Percentiles rank a stretch among this genome's conserved stretches.
Evolutionary conservation across 768 basidiomycete genomes (phyloP).

Genomic region (Cyclocybe cylindracea): DNA sequence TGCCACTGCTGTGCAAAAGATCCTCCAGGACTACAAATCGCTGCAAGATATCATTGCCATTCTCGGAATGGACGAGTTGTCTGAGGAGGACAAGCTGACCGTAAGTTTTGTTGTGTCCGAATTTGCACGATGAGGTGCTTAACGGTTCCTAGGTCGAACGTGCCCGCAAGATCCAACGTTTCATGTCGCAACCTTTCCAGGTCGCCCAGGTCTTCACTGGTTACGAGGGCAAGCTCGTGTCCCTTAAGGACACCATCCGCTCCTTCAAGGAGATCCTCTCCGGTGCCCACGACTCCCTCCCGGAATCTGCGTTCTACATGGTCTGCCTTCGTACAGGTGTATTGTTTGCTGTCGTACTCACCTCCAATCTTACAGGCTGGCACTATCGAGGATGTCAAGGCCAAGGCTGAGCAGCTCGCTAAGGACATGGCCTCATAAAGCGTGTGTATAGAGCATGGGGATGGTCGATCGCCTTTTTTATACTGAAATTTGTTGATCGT

Average conservation of each 20-base stretch:
- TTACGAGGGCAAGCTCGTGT: slow-evolving; percentile 96
- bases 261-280: slow-evolving; percentile 98
- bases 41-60: slow-evolving; percentile 99
- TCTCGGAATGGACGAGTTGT: slow-evolving; percentile 99
- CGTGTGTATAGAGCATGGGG: slow-evolving; percentile 5
- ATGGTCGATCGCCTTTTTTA: slow-evolving; percentile 9
- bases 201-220: slow-evolving; percentile 99
- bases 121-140: neutral
- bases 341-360: slow-evolving; percentile 3
- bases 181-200: slow-evolving; percentile 99
- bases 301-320: slow-evolving; percentile 99
- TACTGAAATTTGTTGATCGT: slow-evolving; percentile 16
- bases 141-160: slow-evolving; percentile 76
- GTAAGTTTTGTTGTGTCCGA: slow-evolving; percentile 44
- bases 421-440: slow-evolving; percentile 83
- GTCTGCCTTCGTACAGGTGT: slow-evolving; percentile 30
- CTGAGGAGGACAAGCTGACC: slow-evolving; percentile 99
- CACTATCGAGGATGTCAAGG: slow-evolving; percentile 95
- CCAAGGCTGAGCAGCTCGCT: slow-evolving; percentile 95
- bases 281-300: slow-evolving; percentile 84
- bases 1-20: slow-evolving; percentile 96
- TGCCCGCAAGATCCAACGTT: slow-evolving; percentile 97
- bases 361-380: slow-evolving; percentile 47
- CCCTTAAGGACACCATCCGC: slow-evolving; percentile 93
- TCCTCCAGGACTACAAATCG: slow-evolving; percentile 95